Base-by-base conservation (phyloP, 768 basidiomycete species). In the Termitomyces sp. region DNA sequence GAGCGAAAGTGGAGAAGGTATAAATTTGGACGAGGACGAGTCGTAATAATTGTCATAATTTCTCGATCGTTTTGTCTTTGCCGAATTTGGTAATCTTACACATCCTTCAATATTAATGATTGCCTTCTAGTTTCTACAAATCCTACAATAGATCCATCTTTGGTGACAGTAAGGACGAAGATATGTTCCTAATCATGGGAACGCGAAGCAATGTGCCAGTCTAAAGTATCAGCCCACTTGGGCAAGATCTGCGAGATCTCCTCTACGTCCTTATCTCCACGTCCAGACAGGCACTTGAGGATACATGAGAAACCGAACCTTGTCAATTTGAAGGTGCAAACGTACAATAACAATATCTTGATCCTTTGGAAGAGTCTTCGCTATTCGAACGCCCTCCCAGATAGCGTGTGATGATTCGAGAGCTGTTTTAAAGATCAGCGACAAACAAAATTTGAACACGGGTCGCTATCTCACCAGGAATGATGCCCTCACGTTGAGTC, bases 231-330 rank as follows among this genome's bases (percentile, higher is more conserved):
- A 12, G 91, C 94, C 96, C 95, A 98, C 73, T 96, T 91, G 12
- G 96, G 96, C 55, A 99, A 79, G 40, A 98, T 77, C 66, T 95
- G 77, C n/a, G 90, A 94, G 57, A 99, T 95, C 68, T 98, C 91
- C 64, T 96, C 91, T 4, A 99, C 97, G 68, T 99, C 96, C 74
- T 98, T 98, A 73, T 98, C 95, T 18, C 97, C 97, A 61, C 96
- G 86, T 50, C 96, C 96, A 54, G 93, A 95, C 52, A 98, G 77
- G 67, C 94, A 97, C 92, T 95, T 58, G 26, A 3, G 26, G 30
- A 6, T 34, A 4, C 12, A 30, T 58, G 32, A 63, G 51, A 59
- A n/a, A 30, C 55, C 13, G 27, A 9, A 20, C 9, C 10, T 3
- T 27, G 51, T 24, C 36, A 40, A 42, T 34, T 13, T 48, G 16